phyloP scores from a whole-genome alignment of 768 basidiomycete genomes.

The Postia placenta region DNA sequence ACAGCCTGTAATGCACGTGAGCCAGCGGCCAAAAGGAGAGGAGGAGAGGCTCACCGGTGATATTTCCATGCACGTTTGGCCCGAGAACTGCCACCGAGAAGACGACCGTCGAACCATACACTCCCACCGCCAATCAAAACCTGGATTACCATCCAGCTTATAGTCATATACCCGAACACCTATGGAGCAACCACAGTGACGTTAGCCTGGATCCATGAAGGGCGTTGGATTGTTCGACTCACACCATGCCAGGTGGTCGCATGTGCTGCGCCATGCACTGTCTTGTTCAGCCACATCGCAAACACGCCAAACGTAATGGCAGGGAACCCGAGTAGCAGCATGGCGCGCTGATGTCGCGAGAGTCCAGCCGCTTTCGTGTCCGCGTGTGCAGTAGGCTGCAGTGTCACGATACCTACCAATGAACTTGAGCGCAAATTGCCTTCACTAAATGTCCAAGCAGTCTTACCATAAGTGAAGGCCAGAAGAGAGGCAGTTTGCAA shows the following conservation, averaged over 20 bases:
- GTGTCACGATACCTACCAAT: constrained; percentile 59
- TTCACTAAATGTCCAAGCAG: not conserved
- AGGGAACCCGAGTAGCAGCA: constrained; percentile 50
- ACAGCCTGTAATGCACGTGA: constrained; percentile 37
- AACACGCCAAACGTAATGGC: constrained; percentile 51
- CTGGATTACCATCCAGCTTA: constrained; percentile 59
- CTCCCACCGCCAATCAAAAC: constrained; percentile 62
- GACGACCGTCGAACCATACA: constrained; percentile 66
- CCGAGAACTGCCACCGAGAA: constrained; percentile 64
- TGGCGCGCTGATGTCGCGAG: constrained; percentile 60
- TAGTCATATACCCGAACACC: constrained; percentile 59
- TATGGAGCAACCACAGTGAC: constrained; percentile 24
- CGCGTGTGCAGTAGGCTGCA: constrained; percentile 67
- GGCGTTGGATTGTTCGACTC: constrained; percentile 19
- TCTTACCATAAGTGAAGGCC: constrained; percentile 37
- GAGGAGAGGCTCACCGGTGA: constrained; percentile 49
- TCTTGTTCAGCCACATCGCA: constrained; percentile 63
- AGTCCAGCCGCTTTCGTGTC: constrained; percentile 63
- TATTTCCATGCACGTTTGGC: constrained; percentile 82
- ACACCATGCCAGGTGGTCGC: constrained; percentile 77
- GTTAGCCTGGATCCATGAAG: not conserved
- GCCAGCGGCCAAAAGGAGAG: too few relatives aligned
- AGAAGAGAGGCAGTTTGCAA: constrained; percentile 29
- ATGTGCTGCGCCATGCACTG: constrained; percentile 41
- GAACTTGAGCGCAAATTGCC: not conserved